phyloP scores from a whole-genome alignment of 306 rosid species.

The Quillaja saponaria region DNA sequence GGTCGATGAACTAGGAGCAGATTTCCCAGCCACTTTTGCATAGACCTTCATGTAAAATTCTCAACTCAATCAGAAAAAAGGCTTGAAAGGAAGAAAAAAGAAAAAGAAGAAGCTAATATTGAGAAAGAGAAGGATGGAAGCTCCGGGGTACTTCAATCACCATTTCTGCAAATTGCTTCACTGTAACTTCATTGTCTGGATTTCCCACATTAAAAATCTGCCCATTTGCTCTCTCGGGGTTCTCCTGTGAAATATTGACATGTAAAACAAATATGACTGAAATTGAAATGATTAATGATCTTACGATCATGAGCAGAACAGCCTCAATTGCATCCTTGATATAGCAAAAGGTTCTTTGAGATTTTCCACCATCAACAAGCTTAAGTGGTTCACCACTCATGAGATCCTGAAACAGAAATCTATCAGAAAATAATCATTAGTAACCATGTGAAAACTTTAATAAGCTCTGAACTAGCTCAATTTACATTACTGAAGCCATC shows the following conservation, averaged over 20 bases:
- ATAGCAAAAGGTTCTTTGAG: conserved; percentile 76
- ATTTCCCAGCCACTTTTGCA: conserved; percentile 68
- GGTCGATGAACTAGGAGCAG: conserved; percentile 60
- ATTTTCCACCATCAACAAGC: conserved; percentile 82
- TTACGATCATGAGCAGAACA: conserved; percentile 79
- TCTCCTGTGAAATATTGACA: conserved; percentile 57
- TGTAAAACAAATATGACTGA: conserved; percentile 4
- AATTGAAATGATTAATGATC: conserved; percentile 22
- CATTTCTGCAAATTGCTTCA: conserved; percentile 78
- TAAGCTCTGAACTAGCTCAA: neutral
- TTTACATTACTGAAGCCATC: conserved; percentile 84
- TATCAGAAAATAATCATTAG: conserved; percentile 20
- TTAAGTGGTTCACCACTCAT: conserved; percentile 83
- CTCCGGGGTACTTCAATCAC: conserved; percentile 61
- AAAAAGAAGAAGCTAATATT: neutral
- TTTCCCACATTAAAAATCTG: conserved; percentile 83
- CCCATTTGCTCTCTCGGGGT: conserved; percentile 78
- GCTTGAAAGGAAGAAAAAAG: neutral
- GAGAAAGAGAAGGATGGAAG: neutral
- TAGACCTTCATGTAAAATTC: conserved; percentile 48
- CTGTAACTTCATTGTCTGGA: conserved; percentile 82
- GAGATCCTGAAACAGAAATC: conserved; percentile 61
- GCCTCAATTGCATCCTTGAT: conserved; percentile 88
- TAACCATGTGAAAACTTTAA: neutral
- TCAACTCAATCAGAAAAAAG: neutral